phyloP scores from a whole-genome alignment of 164 flowering plant species.

The Magnolia kwangsiensis region DNA sequence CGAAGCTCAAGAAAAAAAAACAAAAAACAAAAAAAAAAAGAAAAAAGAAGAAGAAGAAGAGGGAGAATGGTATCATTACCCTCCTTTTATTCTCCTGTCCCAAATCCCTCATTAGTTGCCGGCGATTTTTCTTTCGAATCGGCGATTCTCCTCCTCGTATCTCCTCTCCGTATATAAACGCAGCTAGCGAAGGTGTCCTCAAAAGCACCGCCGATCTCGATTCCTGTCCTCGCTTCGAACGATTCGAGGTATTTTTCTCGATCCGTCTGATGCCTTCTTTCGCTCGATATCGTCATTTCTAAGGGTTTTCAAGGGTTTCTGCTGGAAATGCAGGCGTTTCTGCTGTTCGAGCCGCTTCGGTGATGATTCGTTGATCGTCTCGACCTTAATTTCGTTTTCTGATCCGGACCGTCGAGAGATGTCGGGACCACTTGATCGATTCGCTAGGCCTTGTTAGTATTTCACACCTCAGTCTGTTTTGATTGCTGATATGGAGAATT shows the following conservation, averaged over 20 bases:
- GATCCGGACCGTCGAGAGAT: background rate
- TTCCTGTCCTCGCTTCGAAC: background rate
- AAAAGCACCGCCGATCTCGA: background rate
- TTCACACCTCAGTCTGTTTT: background rate
- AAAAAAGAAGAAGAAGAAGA: background rate
- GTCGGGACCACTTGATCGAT: conserved; percentile 9
- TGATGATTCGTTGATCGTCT: conserved; percentile 1
- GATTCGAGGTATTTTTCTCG: background rate
- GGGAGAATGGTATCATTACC: background rate
- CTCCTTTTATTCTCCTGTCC: background rate
- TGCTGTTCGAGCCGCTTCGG: background rate
- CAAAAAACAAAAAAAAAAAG: background rate
- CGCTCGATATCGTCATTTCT: background rate
- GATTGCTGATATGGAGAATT: background rate
- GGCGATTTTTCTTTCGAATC: background rate
- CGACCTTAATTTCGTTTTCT: background rate
- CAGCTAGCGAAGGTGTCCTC: background rate
- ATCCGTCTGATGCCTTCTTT: background rate
- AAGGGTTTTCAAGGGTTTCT: background rate
- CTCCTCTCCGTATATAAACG: background rate
- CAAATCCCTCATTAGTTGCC: background rate
- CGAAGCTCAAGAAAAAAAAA: background rate
- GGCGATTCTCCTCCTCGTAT: background rate
- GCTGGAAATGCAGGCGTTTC: conserved; percentile 1
- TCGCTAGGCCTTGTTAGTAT: conserved; percentile 7